Conservation (phyloP, 73 alveolate species). For the Effrenium voratum region DNA sequence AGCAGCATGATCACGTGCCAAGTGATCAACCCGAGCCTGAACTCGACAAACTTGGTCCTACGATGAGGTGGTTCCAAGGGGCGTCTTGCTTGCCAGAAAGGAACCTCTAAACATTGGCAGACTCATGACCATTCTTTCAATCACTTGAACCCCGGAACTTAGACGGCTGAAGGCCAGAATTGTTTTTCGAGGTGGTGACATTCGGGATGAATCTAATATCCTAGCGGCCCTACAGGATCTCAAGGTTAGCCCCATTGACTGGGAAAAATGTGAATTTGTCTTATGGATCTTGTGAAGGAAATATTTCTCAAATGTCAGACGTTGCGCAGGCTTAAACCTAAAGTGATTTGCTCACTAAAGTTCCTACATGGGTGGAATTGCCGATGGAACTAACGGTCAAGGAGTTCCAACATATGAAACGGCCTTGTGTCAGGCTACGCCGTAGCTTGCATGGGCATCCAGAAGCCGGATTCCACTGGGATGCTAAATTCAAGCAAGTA, state of each 20-base stretch:
- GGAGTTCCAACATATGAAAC: neutral
- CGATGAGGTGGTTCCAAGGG: no score
- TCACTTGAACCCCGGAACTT: neutral
- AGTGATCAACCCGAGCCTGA: neutral
- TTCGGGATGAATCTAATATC: neutral
- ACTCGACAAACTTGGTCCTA: neutral
- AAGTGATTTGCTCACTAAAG: no score
- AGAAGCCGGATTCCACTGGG: slow-evolving; percentile 17
- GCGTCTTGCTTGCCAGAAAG: no score
- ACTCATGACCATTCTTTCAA: neutral
- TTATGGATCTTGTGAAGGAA: neutral
- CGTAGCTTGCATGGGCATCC: slow-evolving; percentile 5
- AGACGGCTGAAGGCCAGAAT: neutral
- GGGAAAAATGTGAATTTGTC: neutral
- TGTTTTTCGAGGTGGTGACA: neutral
- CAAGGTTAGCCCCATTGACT: neutral
- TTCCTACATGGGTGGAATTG: no score
- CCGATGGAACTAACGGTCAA: no score
- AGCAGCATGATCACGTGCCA: neutral
- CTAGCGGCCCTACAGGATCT: neutral
- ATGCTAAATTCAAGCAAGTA: neutral
- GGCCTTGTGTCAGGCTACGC: slow-evolving; percentile 2
- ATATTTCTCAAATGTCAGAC: neutral
- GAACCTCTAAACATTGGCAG: slow-evolving; percentile 2
- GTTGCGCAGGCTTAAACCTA: no score